Evolutionary conservation across 2,329 filamentous ascomycete genomes (phyloP).

Genomic region (Fusarium beomiforme): DNA sequence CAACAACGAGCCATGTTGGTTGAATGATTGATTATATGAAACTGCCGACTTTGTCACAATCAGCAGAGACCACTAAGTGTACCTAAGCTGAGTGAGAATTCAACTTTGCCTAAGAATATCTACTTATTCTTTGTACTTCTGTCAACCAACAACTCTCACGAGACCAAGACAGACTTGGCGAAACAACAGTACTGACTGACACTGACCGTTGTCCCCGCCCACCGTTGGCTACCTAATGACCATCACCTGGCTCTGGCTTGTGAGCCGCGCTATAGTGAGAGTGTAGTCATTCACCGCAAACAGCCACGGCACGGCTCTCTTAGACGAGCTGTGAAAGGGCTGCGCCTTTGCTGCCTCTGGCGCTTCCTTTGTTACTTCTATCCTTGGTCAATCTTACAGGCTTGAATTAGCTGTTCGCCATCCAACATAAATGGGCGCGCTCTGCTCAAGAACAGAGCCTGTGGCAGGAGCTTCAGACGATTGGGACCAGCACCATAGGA

Average conservation of each 20-base stretch:
- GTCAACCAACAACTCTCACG: neutral
- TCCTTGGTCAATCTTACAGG: neutral
- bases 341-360: conserved; percentile 20
- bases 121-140: neutral
- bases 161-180: conserved; percentile 5
- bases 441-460: conserved; percentile 39
- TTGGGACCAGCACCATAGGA: conserved; percentile 11
- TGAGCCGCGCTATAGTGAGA: conserved; percentile 23
- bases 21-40: neutral
- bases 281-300: conserved; percentile 28
- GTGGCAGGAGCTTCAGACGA: conserved; percentile 22
- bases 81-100: neutral
- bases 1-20: neutral
- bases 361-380: conserved; percentile 7
- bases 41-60: neutral
- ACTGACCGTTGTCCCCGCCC: conserved; percentile 15
- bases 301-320: conserved; percentile 10
- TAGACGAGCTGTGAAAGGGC: neutral
- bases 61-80: neutral
- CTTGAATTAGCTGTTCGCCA: neutral
- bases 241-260: conserved; percentile 28
- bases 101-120: neutral
- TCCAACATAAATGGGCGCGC: conserved; percentile 41
- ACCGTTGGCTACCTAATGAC: conserved; percentile 8
- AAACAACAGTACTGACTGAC: conserved; percentile 10